Conservation (phyloP, 1,284 basidiomycete species). For the Tremellales sp. region DNA sequence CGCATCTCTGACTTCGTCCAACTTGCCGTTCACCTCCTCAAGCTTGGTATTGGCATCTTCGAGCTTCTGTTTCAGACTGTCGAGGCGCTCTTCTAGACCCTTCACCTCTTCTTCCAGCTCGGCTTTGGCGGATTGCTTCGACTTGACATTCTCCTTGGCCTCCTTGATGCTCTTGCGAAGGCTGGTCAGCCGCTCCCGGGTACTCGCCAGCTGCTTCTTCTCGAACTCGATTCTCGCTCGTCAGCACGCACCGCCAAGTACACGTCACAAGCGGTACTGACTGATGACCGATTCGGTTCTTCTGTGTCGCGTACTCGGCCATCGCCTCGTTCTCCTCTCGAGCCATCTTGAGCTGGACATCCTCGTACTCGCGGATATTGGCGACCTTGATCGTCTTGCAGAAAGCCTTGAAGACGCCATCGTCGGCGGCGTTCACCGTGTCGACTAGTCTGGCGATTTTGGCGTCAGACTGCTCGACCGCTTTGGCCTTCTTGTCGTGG, state of each 20-base stretch:
- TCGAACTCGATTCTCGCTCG: constrained; percentile 71
- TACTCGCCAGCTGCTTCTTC: constrained; percentile 62
- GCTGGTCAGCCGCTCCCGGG: constrained; percentile 60
- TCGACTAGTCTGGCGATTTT: constrained; percentile 59
- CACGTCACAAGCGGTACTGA: constrained; percentile 48
- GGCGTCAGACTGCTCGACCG: constrained; percentile 49
- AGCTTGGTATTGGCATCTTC: constrained; percentile 48
- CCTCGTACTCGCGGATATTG: constrained; percentile 92
- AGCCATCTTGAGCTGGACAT: constrained; percentile 80
- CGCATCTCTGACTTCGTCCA: constrained; percentile 73
- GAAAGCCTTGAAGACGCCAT: constrained; percentile 72
- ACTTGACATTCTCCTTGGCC: constrained; percentile 53
- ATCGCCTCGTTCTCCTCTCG: constrained; percentile 82
- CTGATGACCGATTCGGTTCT: constrained; percentile 83
- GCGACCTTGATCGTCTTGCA: constrained; percentile 74
- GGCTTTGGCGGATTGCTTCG: constrained; percentile 58
- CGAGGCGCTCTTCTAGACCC: constrained; percentile 60
- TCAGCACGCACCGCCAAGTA: constrained; percentile 2
- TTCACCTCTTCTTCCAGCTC: constrained; percentile 63
- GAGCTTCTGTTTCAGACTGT: constrained; percentile 60
- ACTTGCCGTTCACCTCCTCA: constrained; percentile 53
- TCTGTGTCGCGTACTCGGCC: constrained; percentile 78
- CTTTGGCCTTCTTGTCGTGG: constrained; percentile 53
- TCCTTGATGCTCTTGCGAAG: constrained; percentile 62
- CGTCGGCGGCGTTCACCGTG: constrained; percentile 72